phyloP scores from a whole-genome alignment of 2,329 filamentous ascomycete species.

The Botrytis paeoniae region DNA sequence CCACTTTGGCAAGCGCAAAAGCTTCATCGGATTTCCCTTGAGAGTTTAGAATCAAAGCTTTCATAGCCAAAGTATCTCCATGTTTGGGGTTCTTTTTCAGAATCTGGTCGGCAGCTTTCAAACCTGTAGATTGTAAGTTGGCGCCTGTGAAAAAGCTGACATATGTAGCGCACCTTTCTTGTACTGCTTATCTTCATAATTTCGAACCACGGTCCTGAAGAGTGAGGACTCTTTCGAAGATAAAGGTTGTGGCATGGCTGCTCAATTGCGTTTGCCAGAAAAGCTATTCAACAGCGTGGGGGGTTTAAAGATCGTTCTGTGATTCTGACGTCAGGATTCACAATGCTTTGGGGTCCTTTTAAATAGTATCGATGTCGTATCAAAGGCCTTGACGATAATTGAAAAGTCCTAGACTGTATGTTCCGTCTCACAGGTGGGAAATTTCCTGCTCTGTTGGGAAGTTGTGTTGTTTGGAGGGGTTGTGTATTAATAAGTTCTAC shows the following conservation, averaged over 20 bases:
- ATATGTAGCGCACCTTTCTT: conserved; percentile 62
- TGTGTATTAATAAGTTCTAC: conserved; percentile 1
- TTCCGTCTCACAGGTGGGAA: background rate
- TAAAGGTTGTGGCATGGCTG: conserved; percentile 67
- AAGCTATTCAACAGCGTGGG: conserved; percentile 13
- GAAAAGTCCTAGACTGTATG: background rate
- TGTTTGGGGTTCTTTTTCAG: conserved; percentile 92
- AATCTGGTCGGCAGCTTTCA: conserved; percentile 96
- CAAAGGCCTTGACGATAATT: background rate
- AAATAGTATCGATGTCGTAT: background rate
- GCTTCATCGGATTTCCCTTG: conserved; percentile 92
- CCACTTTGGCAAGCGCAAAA: conserved; percentile 87
- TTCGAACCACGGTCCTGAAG: conserved; percentile 90
- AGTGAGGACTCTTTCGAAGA: conserved; percentile 88
- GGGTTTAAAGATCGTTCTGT: background rate
- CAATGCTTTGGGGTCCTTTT: background rate
- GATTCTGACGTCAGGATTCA: conserved; percentile 6
- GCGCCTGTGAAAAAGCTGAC: conserved; percentile 17
- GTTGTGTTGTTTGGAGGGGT: conserved; percentile 16
- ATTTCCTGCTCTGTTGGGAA: conserved; percentile 7
- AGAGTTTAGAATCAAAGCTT: conserved; percentile 91
- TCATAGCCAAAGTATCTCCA: conserved; percentile 99
- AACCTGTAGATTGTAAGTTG: conserved; percentile 48
- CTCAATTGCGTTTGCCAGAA: conserved; percentile 15
- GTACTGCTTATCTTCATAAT: conserved; percentile 98